Base-by-base conservation (phyloP, 805 yeast species). In the Wickerhamomyces bovis region DNA sequence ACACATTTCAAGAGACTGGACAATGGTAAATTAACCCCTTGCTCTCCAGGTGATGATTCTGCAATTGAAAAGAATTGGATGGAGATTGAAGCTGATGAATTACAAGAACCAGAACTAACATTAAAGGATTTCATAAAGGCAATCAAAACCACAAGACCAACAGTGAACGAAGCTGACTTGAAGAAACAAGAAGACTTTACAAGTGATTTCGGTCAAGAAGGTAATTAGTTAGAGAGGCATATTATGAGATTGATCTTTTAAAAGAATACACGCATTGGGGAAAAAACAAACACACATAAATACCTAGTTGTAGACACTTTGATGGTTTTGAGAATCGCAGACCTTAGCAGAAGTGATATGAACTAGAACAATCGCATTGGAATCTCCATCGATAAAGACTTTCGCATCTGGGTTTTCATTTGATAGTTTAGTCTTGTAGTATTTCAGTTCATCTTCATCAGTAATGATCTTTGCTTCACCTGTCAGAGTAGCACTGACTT, bases 141-240 rank as follows among this genome's bases (percentile, higher is more conserved):
- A 2, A 81, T 94, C 47, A 87, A 88, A 66, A 80, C 83, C 28
- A 88, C 95, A 46, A 78, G 97, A 62, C 99, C 99, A 16, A 94
- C 99, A 0, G 98, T 94, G 33, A 94, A 94, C 61, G 83, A 77
- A 40, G 77, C 76, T 11, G 99, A 94, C 64, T 77, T 94, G 49
- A 75, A 71, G 49, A 84, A 83, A 60, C 97, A 92, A 65, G 80
- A 80, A 42, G 85, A 87, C 53, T 94, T 94, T 62, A 94, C 99
- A 0, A 77, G 76, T 39, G 99, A 94, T 67, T 94, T 94, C 63
- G 99, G 99, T 35, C 96, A 92, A 58, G 99, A 94, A 66, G 99
- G 99, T 40, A 89, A 87, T 58, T 87, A 65, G n/a, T 28, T 59
- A 23, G 15, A 26, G 12, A n/a, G 13, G 12, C 26, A n/a, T n/a